Evolutionary conservation across 2,329 filamentous ascomycete genomes (phyloP), one percentile per base, ranked within the genome.

Genomic region (Drechslerella stenobrocha): DNA sequence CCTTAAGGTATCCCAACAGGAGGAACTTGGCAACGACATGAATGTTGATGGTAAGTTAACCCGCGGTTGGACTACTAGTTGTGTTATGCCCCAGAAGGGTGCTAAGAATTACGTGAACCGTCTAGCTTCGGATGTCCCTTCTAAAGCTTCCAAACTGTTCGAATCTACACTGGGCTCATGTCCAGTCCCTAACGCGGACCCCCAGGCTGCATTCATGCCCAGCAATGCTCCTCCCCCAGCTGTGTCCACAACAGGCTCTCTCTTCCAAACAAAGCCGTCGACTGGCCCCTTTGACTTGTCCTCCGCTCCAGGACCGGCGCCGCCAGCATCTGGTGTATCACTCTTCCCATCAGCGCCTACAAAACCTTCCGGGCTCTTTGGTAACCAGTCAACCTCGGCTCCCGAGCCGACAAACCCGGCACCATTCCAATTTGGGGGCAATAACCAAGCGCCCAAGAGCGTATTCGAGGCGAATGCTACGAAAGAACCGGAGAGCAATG

Each of bases 91-190:
- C 9, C 37, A 4, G 18, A 2, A 42, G 37, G 4, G 4, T 20
- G 13, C 9, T 35, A 44, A 26, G 2, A 18, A 32, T 32, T 32
- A 28, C 28, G 13, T 28, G 7, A 13, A 28, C 24, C 23, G 22
- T 26, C 23, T 3, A 13, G 37, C n/a, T 9, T n/a, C 28, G 47
- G 63, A 22, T 2, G 52, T 35, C 1, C 50, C 48, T 11, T 67
- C 63, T 15, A 59, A 67, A 46, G 55, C 63, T 18, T 59, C 63
- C 5, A 51, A 37, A 8, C 30, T 67, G 34, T 67, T 67, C 24
- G 55, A 67, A 60, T 67, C 63, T 26, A 46, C 53, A 3, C 53
- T 66, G 6, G 53, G 23, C 9, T 7, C 32, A 15, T 18, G 28
- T 1, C 24, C 22, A 8, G 26, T 11, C 23, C 9, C 28, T n/a